Evolutionary conservation across 257 asterid species (phyloP).

Genomic region (Coffea eugenioides): DNA sequence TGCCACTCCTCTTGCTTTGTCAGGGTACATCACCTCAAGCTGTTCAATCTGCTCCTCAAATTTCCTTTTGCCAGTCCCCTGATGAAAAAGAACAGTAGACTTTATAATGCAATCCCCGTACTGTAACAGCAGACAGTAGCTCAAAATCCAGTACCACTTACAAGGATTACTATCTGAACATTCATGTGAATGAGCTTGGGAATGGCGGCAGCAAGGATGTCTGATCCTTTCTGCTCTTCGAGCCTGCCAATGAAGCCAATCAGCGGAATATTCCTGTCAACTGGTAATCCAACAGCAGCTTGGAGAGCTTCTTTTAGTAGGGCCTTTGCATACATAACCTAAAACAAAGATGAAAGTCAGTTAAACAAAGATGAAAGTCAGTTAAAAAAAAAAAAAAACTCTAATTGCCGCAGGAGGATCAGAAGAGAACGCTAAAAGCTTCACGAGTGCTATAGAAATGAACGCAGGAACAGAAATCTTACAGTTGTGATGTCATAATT

Average conservation of each 20-base stretch:
- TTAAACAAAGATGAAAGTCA: neutral
- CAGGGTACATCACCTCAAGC: slow-evolving; percentile 86
- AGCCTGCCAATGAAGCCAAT: slow-evolving; percentile 97
- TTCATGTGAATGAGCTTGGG: slow-evolving; percentile 61
- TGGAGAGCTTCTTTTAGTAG: slow-evolving; percentile 91
- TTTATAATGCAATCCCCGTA: neutral
- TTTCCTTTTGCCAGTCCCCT: slow-evolving; percentile 92
- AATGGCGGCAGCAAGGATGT: slow-evolving; percentile 82
- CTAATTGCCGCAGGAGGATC: neutral
- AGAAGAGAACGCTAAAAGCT: no score
- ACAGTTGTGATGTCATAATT: slow-evolving; percentile 78
- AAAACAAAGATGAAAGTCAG: slow-evolving; percentile 11
- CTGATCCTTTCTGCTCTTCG: slow-evolving; percentile 98
- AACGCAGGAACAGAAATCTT: slow-evolving; percentile 18
- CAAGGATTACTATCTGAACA: slow-evolving; percentile 85
- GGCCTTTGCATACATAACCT: slow-evolving; percentile 83
- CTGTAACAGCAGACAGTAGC: neutral
- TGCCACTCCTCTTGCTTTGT: slow-evolving; percentile 82
- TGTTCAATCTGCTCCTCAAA: slow-evolving; percentile 77
- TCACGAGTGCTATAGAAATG: neutral
- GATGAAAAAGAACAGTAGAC: slow-evolving; percentile 5
- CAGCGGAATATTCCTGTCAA: slow-evolving; percentile 70
- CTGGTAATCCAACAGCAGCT: slow-evolving; percentile 89
- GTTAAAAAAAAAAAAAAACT: neutral
- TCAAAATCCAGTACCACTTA: slow-evolving; percentile 34